These are phyloP conservation scores for Suhomyces sp. DNA, from an alignment of 805 yeast genomes.

Conservation along the genomic window DNA sequence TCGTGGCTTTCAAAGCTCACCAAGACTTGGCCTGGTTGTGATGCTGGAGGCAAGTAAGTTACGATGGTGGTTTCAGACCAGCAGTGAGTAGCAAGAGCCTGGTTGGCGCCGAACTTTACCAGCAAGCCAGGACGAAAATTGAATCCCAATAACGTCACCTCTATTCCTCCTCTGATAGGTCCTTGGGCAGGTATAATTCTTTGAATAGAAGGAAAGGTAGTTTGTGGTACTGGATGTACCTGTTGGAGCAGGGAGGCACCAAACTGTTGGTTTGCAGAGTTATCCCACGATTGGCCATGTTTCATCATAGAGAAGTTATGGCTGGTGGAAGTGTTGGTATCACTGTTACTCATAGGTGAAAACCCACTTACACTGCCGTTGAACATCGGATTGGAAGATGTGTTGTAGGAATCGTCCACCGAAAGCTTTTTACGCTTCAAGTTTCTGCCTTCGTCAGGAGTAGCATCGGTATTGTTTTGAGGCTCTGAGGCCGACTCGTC, in stretches of 20 bases:
- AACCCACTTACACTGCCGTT: constrained; percentile 38
- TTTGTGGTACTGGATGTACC: constrained; percentile 9
- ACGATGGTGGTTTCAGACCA: constrained; percentile 96
- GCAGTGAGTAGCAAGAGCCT: constrained; percentile 83
- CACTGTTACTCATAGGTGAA: constrained; percentile 47
- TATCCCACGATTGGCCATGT: background rate
- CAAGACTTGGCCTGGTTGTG: constrained; percentile 84
- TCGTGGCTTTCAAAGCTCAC: constrained; percentile 72
- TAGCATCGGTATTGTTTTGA: constrained; percentile 34
- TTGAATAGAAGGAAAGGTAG: constrained; percentile 58
- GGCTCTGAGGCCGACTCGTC: constrained; percentile 60
- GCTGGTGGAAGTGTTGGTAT: constrained; percentile 32
- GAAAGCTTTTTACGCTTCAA: constrained; percentile 50
- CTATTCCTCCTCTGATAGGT: constrained; percentile 94
- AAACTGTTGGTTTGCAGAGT: constrained; percentile 3
- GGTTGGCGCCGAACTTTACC: constrained; percentile 82
- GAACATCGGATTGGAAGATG: constrained; percentile 36
- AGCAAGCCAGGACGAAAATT: constrained; percentile 79
- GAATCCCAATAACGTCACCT: constrained; percentile 84
- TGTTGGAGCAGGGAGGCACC: constrained; percentile 13
- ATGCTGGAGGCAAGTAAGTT: constrained; percentile 89
- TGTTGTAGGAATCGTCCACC: constrained; percentile 42
- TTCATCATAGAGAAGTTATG: constrained; percentile 8
- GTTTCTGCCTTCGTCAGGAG: constrained; percentile 34
- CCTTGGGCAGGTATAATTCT: constrained; percentile 95